Evolutionary conservation across 768 basidiomycete genomes (phyloP).

Genomic region (Podaxis sp.): DNA sequence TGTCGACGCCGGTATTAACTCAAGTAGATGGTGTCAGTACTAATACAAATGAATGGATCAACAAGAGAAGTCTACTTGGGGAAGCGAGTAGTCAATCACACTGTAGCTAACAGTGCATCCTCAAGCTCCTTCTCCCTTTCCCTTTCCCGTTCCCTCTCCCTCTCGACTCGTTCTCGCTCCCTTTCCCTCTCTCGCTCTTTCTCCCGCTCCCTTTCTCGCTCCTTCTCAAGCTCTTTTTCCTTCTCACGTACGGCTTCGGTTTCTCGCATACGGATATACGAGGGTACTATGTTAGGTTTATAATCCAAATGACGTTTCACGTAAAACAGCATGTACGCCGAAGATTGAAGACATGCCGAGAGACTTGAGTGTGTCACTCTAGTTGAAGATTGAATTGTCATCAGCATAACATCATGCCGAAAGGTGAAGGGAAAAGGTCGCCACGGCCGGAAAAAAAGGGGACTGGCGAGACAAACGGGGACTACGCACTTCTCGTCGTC

Average conservation of each 20-base stretch:
- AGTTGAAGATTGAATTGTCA: background rate
- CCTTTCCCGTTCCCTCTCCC: conserved; percentile 24
- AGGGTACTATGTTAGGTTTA: conserved; percentile 65
- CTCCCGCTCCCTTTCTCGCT: conserved; percentile 48
- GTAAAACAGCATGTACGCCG: conserved; percentile 95
- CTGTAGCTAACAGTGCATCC: conserved; percentile 57
- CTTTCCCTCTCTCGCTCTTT: conserved; percentile 39
- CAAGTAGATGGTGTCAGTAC: background rate
- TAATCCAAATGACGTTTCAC: conserved; percentile 89
- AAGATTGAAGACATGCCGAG: conserved; percentile 63
- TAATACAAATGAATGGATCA: background rate
- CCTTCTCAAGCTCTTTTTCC: conserved; percentile 25
- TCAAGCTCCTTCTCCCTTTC: conserved; percentile 57
- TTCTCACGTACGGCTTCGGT: conserved; percentile 61
- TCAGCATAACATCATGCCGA: background rate
- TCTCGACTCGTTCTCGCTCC: conserved; percentile 21
- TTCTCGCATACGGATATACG: conserved; percentile 65
- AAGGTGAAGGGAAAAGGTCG: background rate
- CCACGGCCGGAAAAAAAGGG: background rate
- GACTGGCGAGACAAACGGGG: conserved; percentile 1
- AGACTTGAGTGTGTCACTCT: conserved; percentile 76
- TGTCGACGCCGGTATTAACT: background rate
- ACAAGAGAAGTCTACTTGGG: background rate
- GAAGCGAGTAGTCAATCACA: conserved; percentile 22
- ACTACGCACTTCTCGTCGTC: conserved; percentile 11